These are phyloP conservation scores for Acmispon strigosus DNA, from an alignment of 306 rosid genomes.

Conservation along the genomic window DNA sequence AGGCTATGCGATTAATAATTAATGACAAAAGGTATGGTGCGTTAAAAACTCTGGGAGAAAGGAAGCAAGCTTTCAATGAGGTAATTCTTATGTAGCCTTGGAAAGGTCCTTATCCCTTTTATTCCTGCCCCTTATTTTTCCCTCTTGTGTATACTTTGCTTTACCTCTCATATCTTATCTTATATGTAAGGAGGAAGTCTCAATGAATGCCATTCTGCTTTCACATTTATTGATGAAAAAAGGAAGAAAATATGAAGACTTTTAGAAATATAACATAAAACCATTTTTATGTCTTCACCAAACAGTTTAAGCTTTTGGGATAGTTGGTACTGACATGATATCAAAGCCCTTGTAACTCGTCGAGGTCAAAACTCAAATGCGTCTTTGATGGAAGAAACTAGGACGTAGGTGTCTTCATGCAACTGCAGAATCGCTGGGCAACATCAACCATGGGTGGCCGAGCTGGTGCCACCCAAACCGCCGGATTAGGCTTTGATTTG, in stretches of 20 bases:
- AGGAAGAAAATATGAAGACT: constrained; percentile 1
- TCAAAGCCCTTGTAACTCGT: no score
- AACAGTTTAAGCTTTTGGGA: no score
- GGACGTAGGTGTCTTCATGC: no score
- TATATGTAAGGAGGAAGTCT: neutral
- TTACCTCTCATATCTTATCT: neutral
- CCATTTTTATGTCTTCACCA: no score
- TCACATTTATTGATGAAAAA: neutral
- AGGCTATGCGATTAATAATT: constrained; percentile 90
- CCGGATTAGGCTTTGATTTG: no score
- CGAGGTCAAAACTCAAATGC: no score
- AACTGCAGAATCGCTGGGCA: no score
- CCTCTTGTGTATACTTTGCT: neutral
- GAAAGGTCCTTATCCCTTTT: neutral
- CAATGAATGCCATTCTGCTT: neutral
- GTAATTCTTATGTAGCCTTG: constrained; percentile 34
- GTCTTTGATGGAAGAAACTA: no score
- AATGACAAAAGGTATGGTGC: constrained; percentile 88
- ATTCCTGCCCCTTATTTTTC: neutral
- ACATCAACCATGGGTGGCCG: no score
- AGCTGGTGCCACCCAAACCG: no score
- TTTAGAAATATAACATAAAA: neutral
- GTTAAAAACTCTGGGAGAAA: constrained; percentile 85
- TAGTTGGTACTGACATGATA: no score
- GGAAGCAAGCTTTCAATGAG: constrained; percentile 94